Base-by-base conservation (phyloP, 148 eudicot genomes). In the Silene latifolia region DNA sequence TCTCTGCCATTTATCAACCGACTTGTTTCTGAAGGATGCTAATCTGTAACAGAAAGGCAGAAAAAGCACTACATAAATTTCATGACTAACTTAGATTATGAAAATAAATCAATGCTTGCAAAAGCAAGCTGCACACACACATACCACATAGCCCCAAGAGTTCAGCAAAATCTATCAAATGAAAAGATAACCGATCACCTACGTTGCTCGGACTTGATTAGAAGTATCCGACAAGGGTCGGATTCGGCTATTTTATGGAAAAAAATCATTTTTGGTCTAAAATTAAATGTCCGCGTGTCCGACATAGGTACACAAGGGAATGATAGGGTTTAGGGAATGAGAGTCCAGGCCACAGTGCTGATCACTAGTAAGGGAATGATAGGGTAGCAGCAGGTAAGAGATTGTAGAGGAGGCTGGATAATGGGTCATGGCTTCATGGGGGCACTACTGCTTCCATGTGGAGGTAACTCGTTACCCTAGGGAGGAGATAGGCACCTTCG, bases 1-100 rank as follows among this genome's bases (percentile, higher is more conserved):
- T 83, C 98, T 89, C 83, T 94, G 98, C 98, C 98, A 94, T 82
- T 88, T 94, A 85, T 94, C 98, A 27, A 91, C 78, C 47, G 97
- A 84, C 74, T 82, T 83, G 86, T 94, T 84, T 80, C 96, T 91
- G 80, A 89, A 94, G 60, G 87, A 24, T 69, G 86, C 83, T 74
- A 94, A 76, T 76, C 97, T 90, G 80, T 71, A 85, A 81, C 18
- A 64, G 47, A 19, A 54, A 71, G 77, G 3, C 4, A 2, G 11
- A 15, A 35, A 72, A 65, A 42, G 8, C 0, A 54, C 25, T 11
- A 39, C 58, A 56, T 13, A 65, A 51, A 48, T 9, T 1, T 56
- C 77, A 3, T 27, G 12, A 20, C 27, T 42, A 73, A 27, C 18
- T 5, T 46, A 44, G 13, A 27, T 29, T 3, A 44, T 20, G 35